phyloP scores from a whole-genome alignment of 129 eudicot genomes.

The Silybum marianum region DNA sequence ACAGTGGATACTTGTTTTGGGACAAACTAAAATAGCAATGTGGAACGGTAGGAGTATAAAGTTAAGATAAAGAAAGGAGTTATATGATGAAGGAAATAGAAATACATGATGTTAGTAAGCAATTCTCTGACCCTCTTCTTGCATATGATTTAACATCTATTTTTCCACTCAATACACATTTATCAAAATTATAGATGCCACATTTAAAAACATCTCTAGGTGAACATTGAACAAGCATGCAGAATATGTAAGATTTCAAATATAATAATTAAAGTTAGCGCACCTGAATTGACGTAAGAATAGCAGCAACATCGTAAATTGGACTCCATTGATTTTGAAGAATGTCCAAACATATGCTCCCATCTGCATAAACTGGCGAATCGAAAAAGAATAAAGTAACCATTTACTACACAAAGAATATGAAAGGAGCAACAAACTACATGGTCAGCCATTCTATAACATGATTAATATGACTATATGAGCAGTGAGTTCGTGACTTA shows the following conservation, averaged over 20 bases:
- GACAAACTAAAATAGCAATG: neutral
- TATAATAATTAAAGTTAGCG: neutral
- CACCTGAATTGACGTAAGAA: constrained; percentile 89
- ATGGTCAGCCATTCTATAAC: constrained; percentile 1
- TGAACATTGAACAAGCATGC: constrained; percentile 8
- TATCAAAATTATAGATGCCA: neutral
- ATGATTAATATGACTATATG: constrained; percentile 2
- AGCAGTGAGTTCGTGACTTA: neutral
- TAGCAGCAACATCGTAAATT: constrained; percentile 85
- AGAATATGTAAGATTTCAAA: neutral
- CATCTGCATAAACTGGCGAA: constrained; percentile 70
- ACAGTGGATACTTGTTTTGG: neutral
- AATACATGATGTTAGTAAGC: neutral
- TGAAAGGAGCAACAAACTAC: neutral
- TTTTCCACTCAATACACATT: neutral
- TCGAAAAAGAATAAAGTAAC: neutral
- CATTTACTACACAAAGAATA: neutral
- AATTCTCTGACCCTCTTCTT: neutral
- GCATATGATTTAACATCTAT: neutral
- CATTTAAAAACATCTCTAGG: neutral
- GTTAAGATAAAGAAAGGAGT: neutral
- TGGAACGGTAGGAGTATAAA: neutral
- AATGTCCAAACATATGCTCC: constrained; percentile 86
- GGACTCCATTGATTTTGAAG: constrained; percentile 97
- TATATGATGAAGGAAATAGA: neutral